Conservation (phyloP, 257 asterid genomes). For the Ajuga chamaepitys region DNA sequence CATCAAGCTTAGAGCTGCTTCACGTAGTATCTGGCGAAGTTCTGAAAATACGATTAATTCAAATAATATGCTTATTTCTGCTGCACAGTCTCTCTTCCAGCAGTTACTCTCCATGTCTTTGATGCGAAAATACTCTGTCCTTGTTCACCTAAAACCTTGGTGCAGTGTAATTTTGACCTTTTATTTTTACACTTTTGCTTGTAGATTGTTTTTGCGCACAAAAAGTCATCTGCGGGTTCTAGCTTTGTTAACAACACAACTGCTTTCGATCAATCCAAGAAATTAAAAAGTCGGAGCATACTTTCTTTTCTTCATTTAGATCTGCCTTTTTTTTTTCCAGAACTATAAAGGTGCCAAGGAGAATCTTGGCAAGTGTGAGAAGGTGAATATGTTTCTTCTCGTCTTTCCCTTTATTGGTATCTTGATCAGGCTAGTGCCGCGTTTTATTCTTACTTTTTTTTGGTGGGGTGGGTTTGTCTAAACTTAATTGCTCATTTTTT, state of each 20-base stretch:
- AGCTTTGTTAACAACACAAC: constrained; percentile 42
- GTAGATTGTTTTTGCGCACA: constrained; percentile 67
- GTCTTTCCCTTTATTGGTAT: no score
- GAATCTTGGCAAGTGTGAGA: no score
- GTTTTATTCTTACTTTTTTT: no score
- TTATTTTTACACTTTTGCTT: constrained; percentile 7
- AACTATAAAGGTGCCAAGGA: constrained; percentile 66
- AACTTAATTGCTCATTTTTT: neutral
- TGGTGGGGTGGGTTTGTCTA: no score
- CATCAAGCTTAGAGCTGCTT: constrained; percentile 64
- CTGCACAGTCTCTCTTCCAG: constrained; percentile 69
- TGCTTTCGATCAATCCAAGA: constrained; percentile 19
- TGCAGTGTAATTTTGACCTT: constrained; percentile 2
- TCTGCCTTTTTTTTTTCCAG: constrained; percentile 34
- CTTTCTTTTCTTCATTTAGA: neutral
- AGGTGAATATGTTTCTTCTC: no score
- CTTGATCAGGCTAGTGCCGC: no score
- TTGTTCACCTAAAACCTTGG: constrained; percentile 5
- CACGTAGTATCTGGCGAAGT: constrained; percentile 69
- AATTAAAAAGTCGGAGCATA: constrained; percentile 31
- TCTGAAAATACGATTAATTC: constrained; percentile 27
- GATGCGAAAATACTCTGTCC: constrained; percentile 5
- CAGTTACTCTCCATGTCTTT: constrained; percentile 38
- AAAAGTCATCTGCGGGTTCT: constrained; percentile 52
- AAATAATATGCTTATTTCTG: constrained; percentile 43